These are phyloP conservation scores for Helicosporidium sp. DNA, from an alignment of 139 green algal species.

Conservation along the genomic window DNA sequence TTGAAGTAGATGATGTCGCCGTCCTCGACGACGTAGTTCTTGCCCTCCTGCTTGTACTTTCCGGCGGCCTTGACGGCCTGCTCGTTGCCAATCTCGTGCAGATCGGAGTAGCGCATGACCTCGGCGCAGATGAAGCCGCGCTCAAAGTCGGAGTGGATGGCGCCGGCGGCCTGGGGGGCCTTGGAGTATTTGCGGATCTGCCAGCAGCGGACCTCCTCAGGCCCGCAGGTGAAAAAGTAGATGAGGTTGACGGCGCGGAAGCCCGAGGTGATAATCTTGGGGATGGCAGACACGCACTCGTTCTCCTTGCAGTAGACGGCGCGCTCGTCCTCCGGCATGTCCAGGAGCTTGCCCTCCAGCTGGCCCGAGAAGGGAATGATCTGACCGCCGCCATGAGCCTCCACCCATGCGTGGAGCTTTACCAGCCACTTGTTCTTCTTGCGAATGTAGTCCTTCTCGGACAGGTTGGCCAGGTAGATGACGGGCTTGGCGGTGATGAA, in stretches of 20 bases:
- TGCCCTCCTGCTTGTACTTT: slow-evolving; percentile 94
- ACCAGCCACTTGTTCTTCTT: slow-evolving; percentile 99
- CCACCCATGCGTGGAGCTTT: slow-evolving; percentile 83
- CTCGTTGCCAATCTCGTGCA: slow-evolving; percentile 65
- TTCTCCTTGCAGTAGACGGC: slow-evolving; percentile 50
- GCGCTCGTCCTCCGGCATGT: slow-evolving; percentile 69
- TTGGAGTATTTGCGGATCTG: slow-evolving; percentile 67
- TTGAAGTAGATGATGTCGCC: slow-evolving; percentile 93
- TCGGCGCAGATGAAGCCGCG: slow-evolving; percentile 97
- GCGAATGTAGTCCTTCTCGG: slow-evolving; percentile 68
- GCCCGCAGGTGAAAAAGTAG: slow-evolving; percentile 97
- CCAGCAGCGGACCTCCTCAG: slow-evolving; percentile 78
- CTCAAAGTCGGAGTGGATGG: slow-evolving; percentile 98
- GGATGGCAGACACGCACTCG: slow-evolving; percentile 31
- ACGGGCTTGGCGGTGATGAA: slow-evolving; percentile 84
- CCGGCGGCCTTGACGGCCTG: slow-evolving; percentile 70
- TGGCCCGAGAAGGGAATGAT: slow-evolving; percentile 86
- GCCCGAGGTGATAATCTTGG: slow-evolving; percentile 91
- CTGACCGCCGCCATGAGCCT: slow-evolving; percentile 59
- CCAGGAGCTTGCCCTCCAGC: slow-evolving; percentile 68
- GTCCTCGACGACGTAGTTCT: slow-evolving; percentile 78
- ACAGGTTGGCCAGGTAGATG: slow-evolving; percentile 90
- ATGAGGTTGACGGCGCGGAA: slow-evolving; percentile 85
- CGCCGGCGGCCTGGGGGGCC: slow-evolving; percentile 79
- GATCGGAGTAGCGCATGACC: slow-evolving; percentile 64